Evolutionary conservation across 2,329 filamentous ascomycete genomes (phyloP).

Genomic region (Penicillium sp.): DNA sequence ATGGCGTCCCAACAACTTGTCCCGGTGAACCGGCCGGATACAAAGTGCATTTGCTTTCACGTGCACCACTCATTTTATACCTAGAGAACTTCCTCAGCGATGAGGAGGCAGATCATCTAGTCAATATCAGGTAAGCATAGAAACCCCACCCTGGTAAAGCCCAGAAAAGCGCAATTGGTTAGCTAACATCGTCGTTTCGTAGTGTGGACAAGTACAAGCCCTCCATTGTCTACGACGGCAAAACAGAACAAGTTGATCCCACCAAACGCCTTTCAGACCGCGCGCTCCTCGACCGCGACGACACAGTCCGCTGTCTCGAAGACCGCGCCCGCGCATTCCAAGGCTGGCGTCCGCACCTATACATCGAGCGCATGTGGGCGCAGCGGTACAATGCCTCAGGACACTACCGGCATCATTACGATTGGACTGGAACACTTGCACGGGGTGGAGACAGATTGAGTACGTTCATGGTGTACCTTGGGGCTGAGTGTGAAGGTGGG

Average conservation of each 20-base stretch:
- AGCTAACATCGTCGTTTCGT: background rate
- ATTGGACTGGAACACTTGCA: slow-evolving; percentile 51
- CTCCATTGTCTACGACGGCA: slow-evolving; percentile 55
- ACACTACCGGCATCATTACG: slow-evolving; percentile 61
- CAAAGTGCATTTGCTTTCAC: slow-evolving; percentile 51
- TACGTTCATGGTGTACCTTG: slow-evolving; percentile 63
- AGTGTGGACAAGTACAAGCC: slow-evolving; percentile 51
- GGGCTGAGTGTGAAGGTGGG: slow-evolving; percentile 54
- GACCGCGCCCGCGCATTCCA: slow-evolving; percentile 59
- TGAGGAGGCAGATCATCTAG: slow-evolving; percentile 51
- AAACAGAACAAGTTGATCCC: slow-evolving; percentile 49
- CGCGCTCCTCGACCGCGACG: slow-evolving; percentile 48
- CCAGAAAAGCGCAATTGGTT: background rate
- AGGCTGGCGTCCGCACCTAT: slow-evolving; percentile 58
- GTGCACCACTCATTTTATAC: slow-evolving; percentile 58
- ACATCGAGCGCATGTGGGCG: slow-evolving; percentile 61
- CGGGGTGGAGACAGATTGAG: slow-evolving; percentile 49
- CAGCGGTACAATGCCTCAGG: slow-evolving; percentile 59
- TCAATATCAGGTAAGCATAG: slow-evolving; percentile 51
- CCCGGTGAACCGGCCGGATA: slow-evolving; percentile 27
- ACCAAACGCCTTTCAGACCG: slow-evolving; percentile 54
- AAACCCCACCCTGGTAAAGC: background rate
- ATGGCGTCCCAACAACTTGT: slow-evolving; percentile 30
- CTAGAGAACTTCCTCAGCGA: slow-evolving; percentile 55
- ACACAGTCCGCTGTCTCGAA: slow-evolving; percentile 59